Base-by-base conservation (phyloP, 1,284 basidiomycete genomes). In the Sporisorium exsertum region DNA sequence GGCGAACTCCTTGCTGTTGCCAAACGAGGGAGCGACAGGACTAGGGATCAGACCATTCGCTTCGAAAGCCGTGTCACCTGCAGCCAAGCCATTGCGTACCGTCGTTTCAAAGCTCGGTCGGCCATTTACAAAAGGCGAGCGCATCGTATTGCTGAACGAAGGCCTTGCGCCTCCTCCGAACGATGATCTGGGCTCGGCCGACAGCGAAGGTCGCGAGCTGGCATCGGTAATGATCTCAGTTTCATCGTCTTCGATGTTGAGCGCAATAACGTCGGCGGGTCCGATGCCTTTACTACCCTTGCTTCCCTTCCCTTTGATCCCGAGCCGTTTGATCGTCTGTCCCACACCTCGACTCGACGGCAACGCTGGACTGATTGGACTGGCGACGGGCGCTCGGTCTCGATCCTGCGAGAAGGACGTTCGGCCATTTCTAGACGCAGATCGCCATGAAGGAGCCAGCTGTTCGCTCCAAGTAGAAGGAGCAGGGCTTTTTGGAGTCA, bases 361-460 rank as follows among this genome's bases (percentile, higher is more conserved):
- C 54, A 73, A 16, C 2, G 67, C 60, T 15, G 64, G 67, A 46
- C 72, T 75, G 45, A 75, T 64, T 2, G 72, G 68, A 29, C 68
- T 75, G 0, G 67, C 72, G 22, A 75, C 72, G 9, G 72, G 72
- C 16, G 67, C 61, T 22, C 72, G 59, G 26, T 75, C 72, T 24
- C 72, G 63, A 54, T 75, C 72, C 49, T 70, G 67, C 18, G 67
- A 75, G 46, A 75, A 75, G 3, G 72, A 75, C 3, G 72, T 60
- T 15, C 72, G 56, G 10, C 60, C 68, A 24, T 27, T 64, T 6
- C 63, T 45, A 66, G 62, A 49, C 58, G 49, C 7, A 29, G 62
- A 52, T 13, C 61, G 55, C 72, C 72, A 74, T 1, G 64, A 55
- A 46, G 72, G 72, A 22, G 72, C 65, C 53, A 70, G 26, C 24